Conservation (phyloP, 257 asterid species). For the Prunella vulgaris region DNA sequence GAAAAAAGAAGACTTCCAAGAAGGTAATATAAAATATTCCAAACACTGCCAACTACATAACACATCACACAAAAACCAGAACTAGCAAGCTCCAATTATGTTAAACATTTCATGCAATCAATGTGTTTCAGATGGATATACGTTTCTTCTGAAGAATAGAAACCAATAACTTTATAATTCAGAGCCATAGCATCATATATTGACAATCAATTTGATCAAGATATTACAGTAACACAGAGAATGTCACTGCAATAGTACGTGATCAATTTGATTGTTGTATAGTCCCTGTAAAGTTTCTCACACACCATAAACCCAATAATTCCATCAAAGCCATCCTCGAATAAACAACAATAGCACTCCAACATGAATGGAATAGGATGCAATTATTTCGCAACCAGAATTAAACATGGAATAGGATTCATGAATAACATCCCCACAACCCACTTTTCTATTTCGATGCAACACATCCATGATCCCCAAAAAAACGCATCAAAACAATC, state of each 20-base stretch:
- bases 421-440: neutral
- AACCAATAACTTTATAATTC: too few relatives aligned
- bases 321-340: neutral
- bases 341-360: too few relatives aligned
- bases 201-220: neutral
- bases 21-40: neutral
- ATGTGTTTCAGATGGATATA: neutral
- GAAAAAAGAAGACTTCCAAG: neutral
- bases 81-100: neutral
- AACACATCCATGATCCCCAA: neutral
- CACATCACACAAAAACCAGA: neutral
- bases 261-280: neutral
- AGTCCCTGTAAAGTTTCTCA: neutral
- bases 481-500: neutral
- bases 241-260: neutral
- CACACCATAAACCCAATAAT: neutral
- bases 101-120: neutral
- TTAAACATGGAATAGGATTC: neutral
- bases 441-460: neutral
- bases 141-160: constrained; percentile 3
- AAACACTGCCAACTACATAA: neutral
- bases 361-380: neutral
- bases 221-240: neutral
- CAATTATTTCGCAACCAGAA: neutral
- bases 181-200: neutral